A percentile compares a stretch with the other conserved stretches of the same genome.
Evolutionary conservation across 164 flowering plant genomes (phyloP).

Genomic region (Buxus sempervirens): DNA sequence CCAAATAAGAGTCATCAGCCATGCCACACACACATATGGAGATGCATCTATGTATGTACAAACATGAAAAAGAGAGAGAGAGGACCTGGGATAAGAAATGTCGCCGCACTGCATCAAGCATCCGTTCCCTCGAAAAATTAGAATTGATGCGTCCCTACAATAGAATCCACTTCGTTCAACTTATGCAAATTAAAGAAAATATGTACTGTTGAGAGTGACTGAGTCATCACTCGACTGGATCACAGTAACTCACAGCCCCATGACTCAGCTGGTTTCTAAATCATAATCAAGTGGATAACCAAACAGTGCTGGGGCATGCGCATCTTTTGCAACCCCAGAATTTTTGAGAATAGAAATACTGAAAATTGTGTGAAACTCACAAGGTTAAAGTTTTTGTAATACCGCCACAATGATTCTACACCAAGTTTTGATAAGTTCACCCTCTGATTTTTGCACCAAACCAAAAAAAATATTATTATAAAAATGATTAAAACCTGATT

Average conservation of each 20-base stretch:
- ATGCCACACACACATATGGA: neutral
- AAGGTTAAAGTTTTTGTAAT: constrained; percentile 61
- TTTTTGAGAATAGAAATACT: neutral
- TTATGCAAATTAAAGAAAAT: neutral
- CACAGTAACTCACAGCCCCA: no score
- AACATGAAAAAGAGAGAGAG: constrained; percentile 11
- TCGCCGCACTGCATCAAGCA: constrained; percentile 57
- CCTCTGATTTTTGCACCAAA: constrained; percentile 33
- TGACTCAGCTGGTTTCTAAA: no score
- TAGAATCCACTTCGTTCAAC: neutral
- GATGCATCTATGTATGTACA: no score
- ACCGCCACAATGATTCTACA: constrained; percentile 67
- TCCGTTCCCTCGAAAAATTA: constrained; percentile 57
- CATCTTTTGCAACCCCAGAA: no score
- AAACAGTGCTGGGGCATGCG: no score
- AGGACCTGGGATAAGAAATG: constrained; percentile 73
- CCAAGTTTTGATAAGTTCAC: constrained; percentile 73
- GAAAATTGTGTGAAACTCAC: constrained; percentile 34
- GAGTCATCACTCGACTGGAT: no score
- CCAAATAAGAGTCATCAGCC: neutral
- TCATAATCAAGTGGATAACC: neutral
- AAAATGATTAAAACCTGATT: no score
- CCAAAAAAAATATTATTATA: neutral
- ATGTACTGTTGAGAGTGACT: neutral
- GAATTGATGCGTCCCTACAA: constrained; percentile 39